These are phyloP conservation scores for Penstemon eatonii DNA, from an alignment of 257 asterid species.

Conservation along the genomic window DNA sequence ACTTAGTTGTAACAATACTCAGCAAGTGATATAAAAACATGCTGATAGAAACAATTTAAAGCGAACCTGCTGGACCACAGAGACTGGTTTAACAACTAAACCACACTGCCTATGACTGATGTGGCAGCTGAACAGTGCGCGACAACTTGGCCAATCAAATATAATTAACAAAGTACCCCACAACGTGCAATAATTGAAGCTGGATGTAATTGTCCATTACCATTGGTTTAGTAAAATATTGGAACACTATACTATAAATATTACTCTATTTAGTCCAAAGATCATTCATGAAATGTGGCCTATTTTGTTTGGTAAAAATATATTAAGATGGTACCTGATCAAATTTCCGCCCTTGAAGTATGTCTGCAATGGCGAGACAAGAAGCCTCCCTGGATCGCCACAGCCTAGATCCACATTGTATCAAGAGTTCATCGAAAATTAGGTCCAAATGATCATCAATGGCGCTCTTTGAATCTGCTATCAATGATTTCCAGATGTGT, in stretches of 20 bases:
- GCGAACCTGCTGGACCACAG: no score
- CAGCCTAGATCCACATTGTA: conserved; percentile 93
- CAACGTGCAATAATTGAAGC: neutral
- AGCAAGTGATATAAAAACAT: no score
- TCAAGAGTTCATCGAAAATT: conserved; percentile 80
- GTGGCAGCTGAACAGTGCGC: no score
- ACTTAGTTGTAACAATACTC: no score
- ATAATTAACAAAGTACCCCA: no score
- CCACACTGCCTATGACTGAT: no score
- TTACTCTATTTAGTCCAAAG: conserved; percentile 12
- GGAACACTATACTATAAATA: neutral
- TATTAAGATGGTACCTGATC: conserved; percentile 58
- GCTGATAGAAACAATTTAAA: no score
- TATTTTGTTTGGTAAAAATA: neutral
- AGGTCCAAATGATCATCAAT: conserved; percentile 86
- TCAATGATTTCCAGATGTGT: conserved; percentile 91
- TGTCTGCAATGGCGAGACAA: conserved; percentile 94
- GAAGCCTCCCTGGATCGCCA: conserved; percentile 99
- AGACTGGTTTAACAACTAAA: no score
- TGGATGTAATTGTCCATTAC: neutral
- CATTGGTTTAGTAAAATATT: neutral
- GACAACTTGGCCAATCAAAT: no score
- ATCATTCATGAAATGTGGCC: neutral
- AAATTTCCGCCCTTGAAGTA: conserved; percentile 93
- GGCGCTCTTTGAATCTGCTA: conserved; percentile 80